Evolutionary conservation across 23 red algal species (phyloP).

Genomic region (Gracilaria gracilis): DNA sequence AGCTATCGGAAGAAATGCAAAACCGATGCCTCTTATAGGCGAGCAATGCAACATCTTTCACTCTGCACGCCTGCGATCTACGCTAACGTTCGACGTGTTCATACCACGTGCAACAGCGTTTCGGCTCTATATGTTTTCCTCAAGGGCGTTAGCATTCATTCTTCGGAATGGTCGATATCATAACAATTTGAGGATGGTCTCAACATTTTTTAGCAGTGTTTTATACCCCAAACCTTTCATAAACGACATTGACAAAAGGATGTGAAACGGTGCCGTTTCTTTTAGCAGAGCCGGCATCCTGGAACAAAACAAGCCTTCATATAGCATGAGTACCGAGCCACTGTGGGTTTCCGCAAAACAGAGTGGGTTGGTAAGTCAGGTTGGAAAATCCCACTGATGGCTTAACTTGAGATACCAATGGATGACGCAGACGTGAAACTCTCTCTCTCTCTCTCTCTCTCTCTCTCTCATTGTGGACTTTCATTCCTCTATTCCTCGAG

Average conservation of each 20-base stretch:
- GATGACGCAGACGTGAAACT: no score
- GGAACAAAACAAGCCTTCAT: no score
- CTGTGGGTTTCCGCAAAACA: no score
- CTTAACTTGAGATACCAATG: no score
- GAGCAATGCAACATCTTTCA: background rate
- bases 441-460: no score
- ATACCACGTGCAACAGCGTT: background rate
- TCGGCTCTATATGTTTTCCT: background rate
- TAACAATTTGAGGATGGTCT: background rate
- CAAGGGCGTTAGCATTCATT: background rate
- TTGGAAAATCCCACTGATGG: no score
- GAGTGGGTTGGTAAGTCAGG: no score
- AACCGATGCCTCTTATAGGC: slow-evolving; percentile 27
- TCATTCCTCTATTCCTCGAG: no score
- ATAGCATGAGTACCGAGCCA: no score
- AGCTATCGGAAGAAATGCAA: slow-evolving; percentile 59
- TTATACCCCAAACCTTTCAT: background rate
- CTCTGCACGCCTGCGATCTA: background rate
- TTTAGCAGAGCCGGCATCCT: background rate
- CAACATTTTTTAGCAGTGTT: background rate
- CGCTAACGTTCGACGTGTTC: background rate
- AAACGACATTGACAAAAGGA: background rate
- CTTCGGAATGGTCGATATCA: background rate
- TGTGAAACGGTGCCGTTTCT: background rate
- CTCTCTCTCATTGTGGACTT: no score